These are phyloP conservation scores for Pterothamnion heteromorphum DNA, from an alignment of 31 red algal genomes.

Conservation along the genomic window DNA sequence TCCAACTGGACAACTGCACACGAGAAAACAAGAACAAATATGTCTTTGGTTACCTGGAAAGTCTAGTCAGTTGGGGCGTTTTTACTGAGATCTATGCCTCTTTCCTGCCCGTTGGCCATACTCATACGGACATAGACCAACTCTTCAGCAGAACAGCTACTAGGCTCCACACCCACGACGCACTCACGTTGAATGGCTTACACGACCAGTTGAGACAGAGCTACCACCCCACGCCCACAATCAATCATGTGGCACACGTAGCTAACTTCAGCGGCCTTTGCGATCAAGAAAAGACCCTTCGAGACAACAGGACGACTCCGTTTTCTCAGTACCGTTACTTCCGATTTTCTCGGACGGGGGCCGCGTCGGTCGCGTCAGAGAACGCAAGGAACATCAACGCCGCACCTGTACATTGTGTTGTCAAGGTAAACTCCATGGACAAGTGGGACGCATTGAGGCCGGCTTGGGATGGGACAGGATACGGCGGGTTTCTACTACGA, in stretches of 20 bases:
- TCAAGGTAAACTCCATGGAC: background rate
- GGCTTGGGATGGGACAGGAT: background rate
- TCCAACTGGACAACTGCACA: constrained; percentile 30
- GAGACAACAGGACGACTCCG: background rate
- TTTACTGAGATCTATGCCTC: constrained; percentile 4
- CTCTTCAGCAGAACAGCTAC: background rate
- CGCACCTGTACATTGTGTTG: background rate
- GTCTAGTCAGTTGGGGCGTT: background rate
- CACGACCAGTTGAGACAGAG: background rate
- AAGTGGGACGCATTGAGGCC: background rate
- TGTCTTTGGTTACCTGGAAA: background rate
- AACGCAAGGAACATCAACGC: background rate
- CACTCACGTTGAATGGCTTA: background rate
- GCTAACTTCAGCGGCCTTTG: too few relatives aligned
- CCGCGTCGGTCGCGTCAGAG: background rate
- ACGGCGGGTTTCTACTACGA: background rate
- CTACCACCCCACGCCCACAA: background rate
- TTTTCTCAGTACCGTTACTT: background rate
- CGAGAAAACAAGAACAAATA: constrained; percentile 30
- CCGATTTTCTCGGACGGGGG: background rate
- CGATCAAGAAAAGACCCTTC: background rate
- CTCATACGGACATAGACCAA: constrained; percentile 43
- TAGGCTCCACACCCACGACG: background rate
- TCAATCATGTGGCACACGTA: background rate
- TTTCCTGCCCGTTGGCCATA: constrained; percentile 38